phyloP scores from a whole-genome alignment of 2,329 filamentous ascomycete genomes.

The Macrophomina phaseolina region DNA sequence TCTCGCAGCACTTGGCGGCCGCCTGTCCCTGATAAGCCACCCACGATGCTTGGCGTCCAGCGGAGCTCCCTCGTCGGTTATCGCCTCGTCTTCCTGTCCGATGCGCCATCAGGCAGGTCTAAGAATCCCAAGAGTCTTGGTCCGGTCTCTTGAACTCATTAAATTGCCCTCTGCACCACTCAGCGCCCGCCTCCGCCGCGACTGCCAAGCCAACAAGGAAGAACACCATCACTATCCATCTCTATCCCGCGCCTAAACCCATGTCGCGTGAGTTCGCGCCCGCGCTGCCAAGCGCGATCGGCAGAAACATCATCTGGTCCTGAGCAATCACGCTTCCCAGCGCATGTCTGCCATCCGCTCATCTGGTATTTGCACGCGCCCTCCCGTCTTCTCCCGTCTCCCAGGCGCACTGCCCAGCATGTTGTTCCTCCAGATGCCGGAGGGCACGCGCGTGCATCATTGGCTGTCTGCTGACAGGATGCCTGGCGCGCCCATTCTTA shows the following conservation, averaged over 20 bases:
- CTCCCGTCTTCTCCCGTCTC: not conserved
- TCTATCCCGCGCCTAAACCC: not conserved
- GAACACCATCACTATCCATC: not conserved
- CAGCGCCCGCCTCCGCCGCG: not conserved
- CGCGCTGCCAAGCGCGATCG: slow-evolving; percentile 1
- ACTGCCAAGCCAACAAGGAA: slow-evolving; percentile 1
- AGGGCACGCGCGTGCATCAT: not conserved
- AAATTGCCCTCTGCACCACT: slow-evolving; percentile 7
- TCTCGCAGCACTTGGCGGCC: slow-evolving; percentile 13
- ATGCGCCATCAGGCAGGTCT: not conserved
- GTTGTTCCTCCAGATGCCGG: not conserved
- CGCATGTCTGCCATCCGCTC: not conserved
- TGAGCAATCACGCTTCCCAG: not conserved
- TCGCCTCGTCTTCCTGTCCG: not conserved
- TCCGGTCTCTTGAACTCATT: slow-evolving; percentile 1
- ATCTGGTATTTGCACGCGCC: slow-evolving; percentile 5
- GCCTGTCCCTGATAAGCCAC: slow-evolving; percentile 7
- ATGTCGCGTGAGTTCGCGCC: not conserved
- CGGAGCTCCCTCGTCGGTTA: not conserved
- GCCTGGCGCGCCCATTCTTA: slow-evolving; percentile 1
- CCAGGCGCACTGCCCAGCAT: not conserved
- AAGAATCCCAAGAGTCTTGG: not conserved
- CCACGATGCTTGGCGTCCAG: slow-evolving; percentile 7
- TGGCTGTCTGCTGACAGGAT: slow-evolving; percentile 5
- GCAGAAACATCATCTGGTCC: slow-evolving; percentile 6